Evolutionary conservation across 1,284 basidiomycete genomes (phyloP).

Genomic region (Irpex sp.): DNA sequence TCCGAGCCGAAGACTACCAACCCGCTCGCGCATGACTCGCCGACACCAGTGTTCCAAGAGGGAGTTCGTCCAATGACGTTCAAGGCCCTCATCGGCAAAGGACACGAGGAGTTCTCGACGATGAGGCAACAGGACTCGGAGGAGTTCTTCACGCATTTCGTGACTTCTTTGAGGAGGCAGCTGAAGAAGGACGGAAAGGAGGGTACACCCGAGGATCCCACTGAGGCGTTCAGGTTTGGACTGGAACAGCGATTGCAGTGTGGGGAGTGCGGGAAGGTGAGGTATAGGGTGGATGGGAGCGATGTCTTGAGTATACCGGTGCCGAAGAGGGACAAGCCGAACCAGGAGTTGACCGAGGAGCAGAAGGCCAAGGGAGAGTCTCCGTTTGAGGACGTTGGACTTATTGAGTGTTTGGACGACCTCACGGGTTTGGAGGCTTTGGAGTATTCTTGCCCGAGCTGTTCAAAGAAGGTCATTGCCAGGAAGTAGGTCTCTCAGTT

Average conservation of each 20-base stretch:
- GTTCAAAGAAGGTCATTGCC: slow-evolving; percentile 62
- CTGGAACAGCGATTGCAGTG: slow-evolving; percentile 89
- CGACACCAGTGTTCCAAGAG: slow-evolving; percentile 74
- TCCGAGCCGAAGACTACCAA: slow-evolving; percentile 25
- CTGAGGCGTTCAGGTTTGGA: slow-evolving; percentile 76
- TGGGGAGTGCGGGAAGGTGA: slow-evolving; percentile 77
- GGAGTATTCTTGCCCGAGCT: slow-evolving; percentile 66
- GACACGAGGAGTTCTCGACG: slow-evolving; percentile 92
- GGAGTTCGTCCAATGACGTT: slow-evolving; percentile 85
- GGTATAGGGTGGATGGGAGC: slow-evolving; percentile 78
- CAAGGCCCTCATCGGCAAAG: slow-evolving; percentile 88
- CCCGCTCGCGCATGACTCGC: slow-evolving; percentile 35
- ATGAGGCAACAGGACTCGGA: slow-evolving; percentile 98
- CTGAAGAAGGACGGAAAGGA: slow-evolving; percentile 45
- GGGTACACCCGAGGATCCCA: slow-evolving; percentile 41
- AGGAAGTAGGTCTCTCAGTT: slow-evolving; percentile 44
- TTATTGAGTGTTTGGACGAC: slow-evolving; percentile 67
- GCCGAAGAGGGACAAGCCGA: slow-evolving; percentile 42
- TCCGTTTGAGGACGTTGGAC: slow-evolving; percentile 66
- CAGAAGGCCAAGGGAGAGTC: slow-evolving; percentile 59
- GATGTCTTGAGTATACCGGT: slow-evolving; percentile 84
- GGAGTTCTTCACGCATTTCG: slow-evolving; percentile 87
- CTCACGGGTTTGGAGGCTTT: slow-evolving; percentile 69
- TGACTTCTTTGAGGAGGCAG: slow-evolving; percentile 69
- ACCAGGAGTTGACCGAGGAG: slow-evolving; percentile 24